Evolutionary conservation across 1,284 basidiomycete genomes (phyloP), one percentile per base, ranked within the genome.

Genomic region (Irpex sp.): DNA sequence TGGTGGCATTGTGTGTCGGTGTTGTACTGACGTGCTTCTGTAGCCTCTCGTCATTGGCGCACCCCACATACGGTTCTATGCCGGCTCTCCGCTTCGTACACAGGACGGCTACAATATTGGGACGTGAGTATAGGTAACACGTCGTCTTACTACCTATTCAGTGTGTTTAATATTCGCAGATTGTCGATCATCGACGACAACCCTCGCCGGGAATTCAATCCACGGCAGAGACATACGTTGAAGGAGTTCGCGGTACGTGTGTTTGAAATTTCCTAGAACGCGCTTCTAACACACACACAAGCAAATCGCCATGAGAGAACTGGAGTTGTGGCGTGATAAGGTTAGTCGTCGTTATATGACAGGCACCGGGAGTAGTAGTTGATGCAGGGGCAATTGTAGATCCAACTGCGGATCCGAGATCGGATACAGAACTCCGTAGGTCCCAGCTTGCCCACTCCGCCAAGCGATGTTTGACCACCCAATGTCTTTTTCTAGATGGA

Each of bases 311-410:
- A 94, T 97, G 90, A 87, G 95, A 53, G 95, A 98, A 77, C 89
- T 98, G 87, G 95, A 97, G 74, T 78, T 98, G 2, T 95, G 94
- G 93, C 82, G 91, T 65, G 95, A 98, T 74, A 95, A 95, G 81
- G 90, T 91, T 65, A 61, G 71, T 68, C 8, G 3, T 60, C 56
- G 31, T n/a, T 56, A 50, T 21, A 33, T 57, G 58, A 5, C 58
- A 31, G 26, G 5, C 64, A 59, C 36, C 39, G 59, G 8, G 19
- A 59, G 63, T 9, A 60, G 26, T 6, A 39, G 63, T 59, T 57
- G 1, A 31, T 57, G 53, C 33, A 36, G 49, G 49, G 49, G 19
- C 49, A 50, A 51, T 31, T 56, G 21, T 65, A 92, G 89, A 95
- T 95, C 62, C 95, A 97, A 77, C 79, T 98, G 46, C 86, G 93